phyloP scores from a whole-genome alignment of 2,329 filamentous ascomycete species.

The Passalora sequoiae region DNA sequence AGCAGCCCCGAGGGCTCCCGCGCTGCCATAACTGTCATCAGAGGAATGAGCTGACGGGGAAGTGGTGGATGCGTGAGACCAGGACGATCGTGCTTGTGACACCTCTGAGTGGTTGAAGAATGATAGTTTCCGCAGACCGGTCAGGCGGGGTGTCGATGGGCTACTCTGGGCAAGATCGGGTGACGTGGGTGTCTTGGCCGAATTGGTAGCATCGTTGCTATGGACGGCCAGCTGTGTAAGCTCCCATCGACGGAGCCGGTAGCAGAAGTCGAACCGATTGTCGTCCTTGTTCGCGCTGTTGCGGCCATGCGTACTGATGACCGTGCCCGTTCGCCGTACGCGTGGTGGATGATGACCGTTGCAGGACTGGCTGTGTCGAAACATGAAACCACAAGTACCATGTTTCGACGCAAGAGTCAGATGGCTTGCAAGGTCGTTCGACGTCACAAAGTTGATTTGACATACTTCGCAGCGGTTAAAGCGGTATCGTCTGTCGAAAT shows the following conservation, averaged over 20 bases:
- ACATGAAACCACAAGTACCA: slow-evolving; percentile 18
- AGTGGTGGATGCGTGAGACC: too few relatives aligned
- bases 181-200: neutral
- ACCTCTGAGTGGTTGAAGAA: neutral
- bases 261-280: slow-evolving; percentile 18
- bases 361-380: slow-evolving; percentile 17
- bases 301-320: neutral
- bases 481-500: slow-evolving; percentile 8
- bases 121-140: neutral
- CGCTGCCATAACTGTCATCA: too few relatives aligned
- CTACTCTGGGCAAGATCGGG: neutral
- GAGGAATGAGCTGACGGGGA: too few relatives aligned
- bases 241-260: slow-evolving; percentile 22
- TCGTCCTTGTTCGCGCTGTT: slow-evolving; percentile 1
- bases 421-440: slow-evolving; percentile 16
- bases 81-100: neutral
- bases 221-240: slow-evolving; percentile 16
- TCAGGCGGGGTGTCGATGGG: neutral
- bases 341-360: slow-evolving; percentile 21
- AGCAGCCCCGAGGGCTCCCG: slow-evolving; percentile 4
- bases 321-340: neutral
- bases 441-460: slow-evolving; percentile 19
- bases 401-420: slow-evolving; percentile 7
- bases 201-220: neutral
- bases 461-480: slow-evolving; percentile 14